Percentiles rank a stretch among this genome's conserved stretches.
Evolutionary conservation across 2,329 filamentous ascomycete species (phyloP).

Genomic region (Colletotrichum nymphaeae): DNA sequence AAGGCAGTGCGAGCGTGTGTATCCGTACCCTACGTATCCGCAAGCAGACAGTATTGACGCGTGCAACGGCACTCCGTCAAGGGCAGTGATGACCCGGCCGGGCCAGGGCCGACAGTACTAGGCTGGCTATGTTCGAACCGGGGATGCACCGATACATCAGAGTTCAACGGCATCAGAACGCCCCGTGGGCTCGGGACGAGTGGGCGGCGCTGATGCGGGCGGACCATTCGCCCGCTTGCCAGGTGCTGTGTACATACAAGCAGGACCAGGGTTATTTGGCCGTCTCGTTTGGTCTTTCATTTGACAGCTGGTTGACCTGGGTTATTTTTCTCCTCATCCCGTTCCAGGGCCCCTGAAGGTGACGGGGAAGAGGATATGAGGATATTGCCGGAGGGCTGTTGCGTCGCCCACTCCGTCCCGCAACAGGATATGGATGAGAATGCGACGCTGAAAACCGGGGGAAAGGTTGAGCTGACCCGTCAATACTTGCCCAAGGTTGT

Average conservation of each 20-base stretch:
- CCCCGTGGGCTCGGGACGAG: slow-evolving; percentile 35
- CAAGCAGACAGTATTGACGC: background rate
- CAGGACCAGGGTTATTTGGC: slow-evolving; percentile 5
- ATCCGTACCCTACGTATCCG: background rate
- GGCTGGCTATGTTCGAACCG: slow-evolving; percentile 13
- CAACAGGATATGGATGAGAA: slow-evolving; percentile 12
- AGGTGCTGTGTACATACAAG: background rate
- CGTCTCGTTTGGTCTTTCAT: background rate
- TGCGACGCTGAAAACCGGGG: slow-evolving; percentile 14
- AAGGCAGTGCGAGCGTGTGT: background rate
- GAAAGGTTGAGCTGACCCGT: slow-evolving; percentile 12
- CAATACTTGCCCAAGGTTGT: background rate
- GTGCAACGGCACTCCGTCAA: background rate
- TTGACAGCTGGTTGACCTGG: slow-evolving; percentile 5
- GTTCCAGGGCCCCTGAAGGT: slow-evolving; percentile 1
- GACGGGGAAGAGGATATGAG: slow-evolving; percentile 7
- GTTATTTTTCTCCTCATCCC: background rate
- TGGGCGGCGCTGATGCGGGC: slow-evolving; percentile 21
- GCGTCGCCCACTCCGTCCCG: slow-evolving; percentile 29
- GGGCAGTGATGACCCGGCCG: background rate
- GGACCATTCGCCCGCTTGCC: slow-evolving; percentile 28
- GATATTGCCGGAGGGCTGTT: slow-evolving; percentile 32
- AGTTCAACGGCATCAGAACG: slow-evolving; percentile 23
- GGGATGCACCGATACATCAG: slow-evolving; percentile 23
- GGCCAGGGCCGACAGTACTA: slow-evolving; percentile 15